Evolutionary conservation across 139 green algal genomes (phyloP).

Genomic region (Limnomonas spitsbergensis): DNA sequence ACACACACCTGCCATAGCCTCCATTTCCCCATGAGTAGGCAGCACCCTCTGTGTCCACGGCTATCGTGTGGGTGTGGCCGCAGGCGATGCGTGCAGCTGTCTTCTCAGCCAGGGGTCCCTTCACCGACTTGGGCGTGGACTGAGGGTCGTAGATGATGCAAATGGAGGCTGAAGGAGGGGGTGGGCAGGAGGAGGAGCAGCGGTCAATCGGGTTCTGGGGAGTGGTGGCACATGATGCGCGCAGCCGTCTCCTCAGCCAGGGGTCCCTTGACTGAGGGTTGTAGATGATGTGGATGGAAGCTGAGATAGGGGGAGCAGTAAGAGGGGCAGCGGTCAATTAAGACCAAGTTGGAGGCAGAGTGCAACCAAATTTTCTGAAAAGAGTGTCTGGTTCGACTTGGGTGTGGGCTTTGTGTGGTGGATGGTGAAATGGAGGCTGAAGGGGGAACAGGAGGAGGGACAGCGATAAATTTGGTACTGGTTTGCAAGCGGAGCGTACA

Average conservation of each 20-base stretch:
- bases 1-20: conserved; percentile 65
- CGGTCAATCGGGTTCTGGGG: too few relatives aligned
- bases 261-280: conserved; percentile 68
- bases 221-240: conserved; percentile 67
- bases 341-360: too few relatives aligned
- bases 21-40: conserved; percentile 81
- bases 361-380: too few relatives aligned
- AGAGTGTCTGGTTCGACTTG: too few relatives aligned
- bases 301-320: conserved; percentile 29
- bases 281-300: conserved; percentile 86
- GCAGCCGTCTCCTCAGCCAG: conserved; percentile 47
- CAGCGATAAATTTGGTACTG: too few relatives aligned
- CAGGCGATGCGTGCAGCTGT: conserved; percentile 66
- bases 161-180: conserved; percentile 54
- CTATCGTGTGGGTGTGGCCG: conserved; percentile 81
- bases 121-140: conserved; percentile 65
- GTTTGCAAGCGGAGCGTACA: too few relatives aligned
- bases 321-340: too few relatives aligned
- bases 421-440: too few relatives aligned
- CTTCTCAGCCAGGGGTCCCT: conserved; percentile 41
- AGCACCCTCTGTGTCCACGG: conserved; percentile 50
- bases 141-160: conserved; percentile 89
- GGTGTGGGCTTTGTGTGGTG: too few relatives aligned
- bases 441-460: too few relatives aligned
- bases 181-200: background rate